phyloP scores from a whole-genome alignment of 306 rosid genomes.

The Sophora flavescens region DNA sequence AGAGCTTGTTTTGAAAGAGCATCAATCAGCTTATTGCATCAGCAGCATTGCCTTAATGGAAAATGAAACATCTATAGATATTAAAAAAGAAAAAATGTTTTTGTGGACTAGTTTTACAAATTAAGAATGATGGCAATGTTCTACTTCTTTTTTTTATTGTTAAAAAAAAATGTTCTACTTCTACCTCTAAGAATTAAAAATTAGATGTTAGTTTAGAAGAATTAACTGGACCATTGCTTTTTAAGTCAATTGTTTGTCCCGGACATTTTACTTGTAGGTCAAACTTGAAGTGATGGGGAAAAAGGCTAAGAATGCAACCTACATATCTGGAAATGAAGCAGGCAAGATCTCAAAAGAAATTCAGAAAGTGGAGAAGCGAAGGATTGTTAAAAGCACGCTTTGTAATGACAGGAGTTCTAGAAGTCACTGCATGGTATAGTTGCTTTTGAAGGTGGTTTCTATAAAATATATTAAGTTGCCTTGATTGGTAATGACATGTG shows the following conservation, averaged over 20 bases:
- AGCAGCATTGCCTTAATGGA: conserved; percentile 16
- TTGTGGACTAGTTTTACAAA: not conserved
- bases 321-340: conserved; percentile 93
- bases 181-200: not conserved
- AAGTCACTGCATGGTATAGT: conserved; percentile 96
- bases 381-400: conserved; percentile 95
- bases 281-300: conserved; percentile 99
- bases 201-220: conserved; percentile 25
- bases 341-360: conserved; percentile 98
- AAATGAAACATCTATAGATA: not conserved
- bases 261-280: conserved; percentile 59
- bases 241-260: not conserved
- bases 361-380: conserved; percentile 97
- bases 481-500: conserved; percentile 25
- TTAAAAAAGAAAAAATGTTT: not conserved
- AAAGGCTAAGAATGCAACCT: conserved; percentile 97
- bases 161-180: no score
- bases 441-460: conserved; percentile 14
- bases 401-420: conserved; percentile 97
- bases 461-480: not conserved
- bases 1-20: conserved; percentile 21
- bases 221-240: not conserved
- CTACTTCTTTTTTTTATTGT: no score
- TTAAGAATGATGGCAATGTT: not conserved
- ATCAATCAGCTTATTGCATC: not conserved